phyloP scores from a whole-genome alignment of 768 basidiomycete genomes.

The Boletus insuetus region DNA sequence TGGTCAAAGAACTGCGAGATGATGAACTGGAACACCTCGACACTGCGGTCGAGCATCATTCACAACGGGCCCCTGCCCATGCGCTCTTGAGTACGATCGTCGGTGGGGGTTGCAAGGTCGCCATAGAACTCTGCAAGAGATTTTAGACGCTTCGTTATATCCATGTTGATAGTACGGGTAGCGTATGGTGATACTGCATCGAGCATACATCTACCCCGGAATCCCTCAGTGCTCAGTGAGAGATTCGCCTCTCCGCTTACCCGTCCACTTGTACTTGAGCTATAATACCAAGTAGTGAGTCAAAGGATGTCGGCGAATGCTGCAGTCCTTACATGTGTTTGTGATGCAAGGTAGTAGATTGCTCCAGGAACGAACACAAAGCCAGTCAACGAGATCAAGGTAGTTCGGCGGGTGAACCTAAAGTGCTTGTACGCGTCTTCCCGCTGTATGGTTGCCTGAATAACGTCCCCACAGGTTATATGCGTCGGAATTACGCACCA shows the following conservation, averaged over 20 bases:
- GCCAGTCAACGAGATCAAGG: slow-evolving; percentile 60
- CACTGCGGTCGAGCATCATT: slow-evolving; percentile 81
- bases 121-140: slow-evolving; percentile 86
- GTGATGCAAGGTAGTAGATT: slow-evolving; percentile 44
- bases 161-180: neutral
- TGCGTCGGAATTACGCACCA: slow-evolving; percentile 41
- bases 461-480: neutral
- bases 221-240: slow-evolving; percentile 30
- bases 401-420: slow-evolving; percentile 69
- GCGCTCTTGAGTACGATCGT: slow-evolving; percentile 84
- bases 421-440: slow-evolving; percentile 84
- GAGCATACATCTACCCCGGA: neutral
- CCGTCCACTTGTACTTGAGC: slow-evolving; percentile 55
- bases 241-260: slow-evolving; percentile 46
- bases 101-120: slow-evolving; percentile 82
- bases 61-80: slow-evolving; percentile 90
- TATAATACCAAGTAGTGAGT: slow-evolving; percentile 23
- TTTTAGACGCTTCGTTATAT: slow-evolving; percentile 41
- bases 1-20: slow-evolving; percentile 84
- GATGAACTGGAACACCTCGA: slow-evolving; percentile 95
- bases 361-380: slow-evolving; percentile 63
- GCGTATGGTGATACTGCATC: slow-evolving; percentile 1
- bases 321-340: slow-evolving; percentile 36
- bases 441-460: slow-evolving; percentile 45
- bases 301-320: slow-evolving; percentile 16